Base-by-base conservation (phyloP, 768 basidiomycete species). In the Cystobasidium ongulense region DNA sequence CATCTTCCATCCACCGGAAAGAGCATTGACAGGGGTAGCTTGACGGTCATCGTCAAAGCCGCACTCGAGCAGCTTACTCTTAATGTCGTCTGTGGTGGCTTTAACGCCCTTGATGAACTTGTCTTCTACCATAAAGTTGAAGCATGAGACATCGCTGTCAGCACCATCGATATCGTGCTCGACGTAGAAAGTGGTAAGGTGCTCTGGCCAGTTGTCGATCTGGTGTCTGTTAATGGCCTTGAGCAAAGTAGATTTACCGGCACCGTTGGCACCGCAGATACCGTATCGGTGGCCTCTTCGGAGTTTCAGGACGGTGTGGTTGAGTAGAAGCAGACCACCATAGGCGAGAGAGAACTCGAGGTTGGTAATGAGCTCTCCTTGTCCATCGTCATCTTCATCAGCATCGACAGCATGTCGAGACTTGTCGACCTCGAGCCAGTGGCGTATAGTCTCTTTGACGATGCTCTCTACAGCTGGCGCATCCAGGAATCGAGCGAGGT, bases 1-100 rank as follows among this genome's bases (percentile, higher is more conserved):
- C 94, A 98, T 97, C 84, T 98, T 98, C 94, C 94, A 98, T 52
- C 95, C 94, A 78, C 95, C 95, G 17, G 93, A 96, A 75, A 97
- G 84, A 50, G 90, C 89, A 61, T 90, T 92, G 74, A 97, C 93
- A 64, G 86, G 83, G 78, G 95, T 90, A 46, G 86, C 82, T 82
- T 97, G 94, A 73, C 91, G 86, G 59, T 84, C 85, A 77, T 90
- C 90, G 79, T 92, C 89, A 80, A 98, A 97, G 63, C 95, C 95
- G 65, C 97, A 93, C 78, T 90, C 91, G 13, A 85, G 76, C 5
- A 98, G 86, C 80, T 92, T 91, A 27, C 85, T 86, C 71, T 87
- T 85, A 78, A 97, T 90, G 82, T 88, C 80, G 85, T 77, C 72
- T 90, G 91, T 90, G 70, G 89, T 85, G 18, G 90, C 88, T 77